Evolutionary conservation across 352 stramenopile genomes (phyloP), one percentile per base, ranked within the genome.

Genomic region (Peronosclerospora sorghi): DNA sequence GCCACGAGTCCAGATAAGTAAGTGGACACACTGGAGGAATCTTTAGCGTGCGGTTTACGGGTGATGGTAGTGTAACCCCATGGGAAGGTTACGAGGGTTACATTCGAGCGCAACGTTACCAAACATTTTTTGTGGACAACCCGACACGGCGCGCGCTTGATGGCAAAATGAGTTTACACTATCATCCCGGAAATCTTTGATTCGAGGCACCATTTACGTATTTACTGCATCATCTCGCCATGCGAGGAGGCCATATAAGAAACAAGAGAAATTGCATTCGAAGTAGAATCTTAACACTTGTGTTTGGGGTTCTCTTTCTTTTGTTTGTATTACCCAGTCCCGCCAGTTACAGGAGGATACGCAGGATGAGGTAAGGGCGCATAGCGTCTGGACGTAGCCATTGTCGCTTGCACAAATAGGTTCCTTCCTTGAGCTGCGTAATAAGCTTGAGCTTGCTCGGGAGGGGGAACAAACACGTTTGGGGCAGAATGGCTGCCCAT

Each of bases 1-100:
- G 5, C 32, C 58, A 2, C 76, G 67, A 44, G 20, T 52, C 6
- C 65, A 85, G 42, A 49, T 87, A 7, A 47, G 26, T 7, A 72
- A 80, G 41, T 91, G 0, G 79, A 73, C 0, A 87, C 75, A 2
- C 34, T 91, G 5, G 71, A 91, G 5, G 71, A 91, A 43, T 58
- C 65, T 5, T 48, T 88, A 10, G 64, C 53, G 5, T 44, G 73
- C 6, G 72, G 86, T 39, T 50, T 86, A 12, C 57, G 40, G 83
- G 71, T 24, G 65, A 78, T 17, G 74, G 78, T 2, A 66, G 86
- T 28, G 35, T 80, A 14, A 79, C 66, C 12, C 59, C 68, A 5
- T 83, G 70, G 70, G 60, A 78, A 30, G 68, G n/a, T n/a, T n/a
- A n/a, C n/a, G n/a, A n/a, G 59, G 2, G 43, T 49, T 68, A 69